Evolutionary conservation across 176 grass and related monocot species (phyloP).

Genomic region (Cymbopogon citratus): DNA sequence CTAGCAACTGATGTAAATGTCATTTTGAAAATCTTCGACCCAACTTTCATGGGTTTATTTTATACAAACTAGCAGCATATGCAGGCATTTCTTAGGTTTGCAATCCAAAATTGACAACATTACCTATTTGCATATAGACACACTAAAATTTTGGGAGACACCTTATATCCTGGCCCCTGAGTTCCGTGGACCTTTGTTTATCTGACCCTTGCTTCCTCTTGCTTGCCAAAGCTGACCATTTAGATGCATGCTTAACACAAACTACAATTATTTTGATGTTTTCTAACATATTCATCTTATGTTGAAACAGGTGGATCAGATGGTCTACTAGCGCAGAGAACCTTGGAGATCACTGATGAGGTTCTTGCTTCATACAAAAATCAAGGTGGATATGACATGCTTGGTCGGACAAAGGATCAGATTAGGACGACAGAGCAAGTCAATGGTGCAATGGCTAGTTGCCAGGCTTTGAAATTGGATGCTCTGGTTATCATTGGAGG

Average conservation of each 20-base stretch:
- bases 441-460: constrained; percentile 78
- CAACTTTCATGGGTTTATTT: background rate
- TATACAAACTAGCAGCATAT: constrained; percentile 1
- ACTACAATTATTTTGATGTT: background rate
- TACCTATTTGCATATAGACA: background rate
- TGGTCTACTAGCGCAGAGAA: constrained; percentile 90
- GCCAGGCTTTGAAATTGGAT: constrained; percentile 80
- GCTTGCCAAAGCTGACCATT: background rate
- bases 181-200: background rate
- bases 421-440: constrained; percentile 96
- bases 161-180: background rate
- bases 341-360: constrained; percentile 88
- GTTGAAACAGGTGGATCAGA: constrained; percentile 77
- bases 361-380: constrained; percentile 94
- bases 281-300: background rate
- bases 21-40: background rate
- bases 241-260: background rate
- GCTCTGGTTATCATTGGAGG: constrained; percentile 97
- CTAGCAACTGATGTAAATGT: background rate
- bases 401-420: constrained; percentile 97
- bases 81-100: background rate
- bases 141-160: background rate
- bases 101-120: background rate
- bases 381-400: constrained; percentile 99
- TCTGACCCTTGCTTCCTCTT: background rate